Base-by-base conservation (phyloP, 1,284 basidiomycete genomes). In the Cystobasidium sp. region DNA sequence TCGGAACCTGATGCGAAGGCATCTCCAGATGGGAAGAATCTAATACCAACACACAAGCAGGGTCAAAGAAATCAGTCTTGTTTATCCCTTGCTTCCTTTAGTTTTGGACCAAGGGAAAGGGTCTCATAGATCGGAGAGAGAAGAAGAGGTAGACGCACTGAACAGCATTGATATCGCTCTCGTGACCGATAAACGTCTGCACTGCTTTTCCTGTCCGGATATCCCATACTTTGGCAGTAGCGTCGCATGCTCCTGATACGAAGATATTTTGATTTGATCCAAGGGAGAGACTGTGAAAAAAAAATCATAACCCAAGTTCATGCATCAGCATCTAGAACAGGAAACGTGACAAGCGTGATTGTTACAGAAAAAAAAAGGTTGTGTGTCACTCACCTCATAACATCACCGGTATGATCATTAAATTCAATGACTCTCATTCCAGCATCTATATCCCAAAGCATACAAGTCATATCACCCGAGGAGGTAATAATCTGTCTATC, bases 391-490 rank as follows among this genome's bases (percentile, higher is more conserved):
- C 80, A 95, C 94, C 93, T 97, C 96, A 98, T 98, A 75, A 99
- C 96, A 85, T 99, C 96, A 59, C 96, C 97, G 16, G 95, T 97
- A 83, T 99, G 97, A 84, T 98, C 97, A 82, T 92, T 96, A 84
- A 99, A 99, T 84, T 98, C 96, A 79, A 94, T 90, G 16, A 94
- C 91, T 76, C 94, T 87, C 1, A 94, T 93, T 77, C 96, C 97
- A 39, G 93, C 93, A 83, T 98, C 95, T 77, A 99, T 93, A 84
- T 99, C 96, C 96, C 97, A 99, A 51, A 98, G 87, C 94, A 99
- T 98, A 83, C 97, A 98, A 52, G 94, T 97, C 95, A 98, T 99
- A 84, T 99, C 96, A 75, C 96, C 96, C 20, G 94, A 97, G 77
- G 89, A 91, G 41, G 96, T 99, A 76, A 99, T 89, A 80, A 99